Evolutionary conservation across 163 green algal genomes (phyloP).

Genomic region (Chlamydomonas reinhardtii): DNA sequence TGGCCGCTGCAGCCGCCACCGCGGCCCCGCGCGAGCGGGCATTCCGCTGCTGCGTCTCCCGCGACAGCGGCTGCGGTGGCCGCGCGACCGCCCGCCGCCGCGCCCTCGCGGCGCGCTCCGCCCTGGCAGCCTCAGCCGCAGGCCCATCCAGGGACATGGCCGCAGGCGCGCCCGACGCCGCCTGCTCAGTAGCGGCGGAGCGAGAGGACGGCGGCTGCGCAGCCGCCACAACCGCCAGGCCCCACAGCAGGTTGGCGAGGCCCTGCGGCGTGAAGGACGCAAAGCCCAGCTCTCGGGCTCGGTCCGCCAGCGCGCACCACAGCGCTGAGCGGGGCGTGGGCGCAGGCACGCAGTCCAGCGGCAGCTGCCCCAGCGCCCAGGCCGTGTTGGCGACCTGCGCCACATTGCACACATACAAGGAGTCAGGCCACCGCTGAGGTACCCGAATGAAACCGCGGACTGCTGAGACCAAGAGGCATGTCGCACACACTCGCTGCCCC

Average conservation of each 20-base stretch:
- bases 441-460: too few relatives aligned
- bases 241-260: constrained; percentile 44
- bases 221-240: neutral
- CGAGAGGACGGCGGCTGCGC: neutral
- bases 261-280: constrained; percentile 20
- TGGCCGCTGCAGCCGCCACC: too few relatives aligned
- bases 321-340: neutral
- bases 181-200: neutral
- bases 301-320: neutral
- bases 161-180: neutral
- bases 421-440: too few relatives aligned
- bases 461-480: too few relatives aligned
- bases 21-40: too few relatives aligned
- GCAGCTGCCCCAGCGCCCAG: constrained; percentile 17
- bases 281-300: neutral
- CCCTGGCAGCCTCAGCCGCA: too few relatives aligned
- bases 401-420: too few relatives aligned
- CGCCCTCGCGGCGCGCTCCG: too few relatives aligned
- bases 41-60: neutral
- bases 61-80: neutral
- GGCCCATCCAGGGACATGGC: too few relatives aligned
- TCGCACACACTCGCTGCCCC: too few relatives aligned
- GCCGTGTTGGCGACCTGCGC: neutral
- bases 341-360: constrained; percentile 14
- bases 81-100: too few relatives aligned